Conservation (phyloP, 2,329 filamentous ascomycete genomes). For the Thelonectria rubi region DNA sequence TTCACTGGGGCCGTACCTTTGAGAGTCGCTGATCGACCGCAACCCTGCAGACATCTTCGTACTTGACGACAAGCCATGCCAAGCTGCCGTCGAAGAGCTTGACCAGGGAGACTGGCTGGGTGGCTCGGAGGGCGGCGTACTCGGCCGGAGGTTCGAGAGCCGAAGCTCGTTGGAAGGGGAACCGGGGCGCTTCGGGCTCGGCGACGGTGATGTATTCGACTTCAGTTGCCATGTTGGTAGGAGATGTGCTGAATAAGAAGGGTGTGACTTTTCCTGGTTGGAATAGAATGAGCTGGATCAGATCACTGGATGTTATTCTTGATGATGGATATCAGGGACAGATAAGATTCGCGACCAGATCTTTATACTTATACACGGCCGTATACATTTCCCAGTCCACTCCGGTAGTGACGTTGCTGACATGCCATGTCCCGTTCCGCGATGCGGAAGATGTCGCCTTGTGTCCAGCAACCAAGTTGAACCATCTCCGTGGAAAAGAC, state of each 20-base stretch:
- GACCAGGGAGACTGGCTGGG: constrained; percentile 54
- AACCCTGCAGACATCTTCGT: constrained; percentile 56
- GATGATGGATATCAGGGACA: not conserved
- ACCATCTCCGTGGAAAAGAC: not conserved
- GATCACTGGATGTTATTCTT: not conserved
- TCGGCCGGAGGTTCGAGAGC: constrained; percentile 52
- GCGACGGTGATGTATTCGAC: not conserved
- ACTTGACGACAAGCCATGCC: constrained; percentile 59
- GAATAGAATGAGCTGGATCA: not conserved
- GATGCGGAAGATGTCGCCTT: not conserved
- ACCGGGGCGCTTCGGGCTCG: constrained; percentile 18
- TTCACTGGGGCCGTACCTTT: constrained; percentile 45
- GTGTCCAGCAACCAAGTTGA: not conserved
- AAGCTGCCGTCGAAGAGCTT: constrained; percentile 57
- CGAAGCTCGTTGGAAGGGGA: constrained; percentile 36
- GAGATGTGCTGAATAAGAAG: not conserved
- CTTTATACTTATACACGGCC: not conserved
- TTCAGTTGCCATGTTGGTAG: constrained; percentile 17
- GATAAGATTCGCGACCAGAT: not conserved
- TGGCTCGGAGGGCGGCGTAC: constrained; percentile 54
- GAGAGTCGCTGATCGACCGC: constrained; percentile 57
- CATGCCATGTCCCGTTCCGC: not conserved
- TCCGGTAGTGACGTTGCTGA: not conserved
- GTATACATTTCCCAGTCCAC: too few species aligned
- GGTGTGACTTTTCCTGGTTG: not conserved